Evolutionary conservation across 805 yeast species (phyloP), one percentile per base, ranked within the genome.

Genomic region (Cyberlindnera mississippiensis): DNA sequence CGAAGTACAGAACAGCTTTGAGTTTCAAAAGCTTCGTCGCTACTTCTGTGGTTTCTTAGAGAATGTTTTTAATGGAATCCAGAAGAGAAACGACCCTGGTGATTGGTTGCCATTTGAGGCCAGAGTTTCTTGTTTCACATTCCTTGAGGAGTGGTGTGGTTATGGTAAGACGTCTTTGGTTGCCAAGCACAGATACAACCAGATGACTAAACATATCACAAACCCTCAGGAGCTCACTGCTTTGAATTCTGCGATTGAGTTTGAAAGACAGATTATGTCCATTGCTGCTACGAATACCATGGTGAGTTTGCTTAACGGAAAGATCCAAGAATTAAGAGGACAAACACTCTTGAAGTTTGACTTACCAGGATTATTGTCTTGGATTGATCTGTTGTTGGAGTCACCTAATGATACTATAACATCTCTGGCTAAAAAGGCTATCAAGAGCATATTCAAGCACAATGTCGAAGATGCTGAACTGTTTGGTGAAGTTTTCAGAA

Each of bases 141-240:
- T 77, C 54, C 67, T 93, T 42, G 90, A 85, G 50, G 95, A 87
- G 59, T 93, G 99, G 99, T 89, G 96, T 60, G 96, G 95, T 0
- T 79, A 78, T 61, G 97, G 98, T 3, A 81, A 77, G 39, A 69
- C 79, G 18, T 72, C 77, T 8, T 57, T 69, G 1, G 56, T 80
- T 2, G 76, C 88, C 3, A 79, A 78, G 24, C 84, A 82, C 32
- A 69, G 96, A 34, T 88, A 88, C 49, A 59, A 66, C 4, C 51
- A 63, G 1, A 82, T 82, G 78, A 69, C 78, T 14, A 67, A 67
- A 32, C 67, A 63, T 67, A 40, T 69, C 15, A 57, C 54, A 3
- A 63, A 50, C 28, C 46, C 59, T n/a, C 62, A 66, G 41, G 72
- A 59, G 40, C 51, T 42, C 51, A 60, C 71, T 7, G 72, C 86